phyloP scores from a whole-genome alignment of 805 yeast genomes.

The Nadsonia fulvescens region DNA sequence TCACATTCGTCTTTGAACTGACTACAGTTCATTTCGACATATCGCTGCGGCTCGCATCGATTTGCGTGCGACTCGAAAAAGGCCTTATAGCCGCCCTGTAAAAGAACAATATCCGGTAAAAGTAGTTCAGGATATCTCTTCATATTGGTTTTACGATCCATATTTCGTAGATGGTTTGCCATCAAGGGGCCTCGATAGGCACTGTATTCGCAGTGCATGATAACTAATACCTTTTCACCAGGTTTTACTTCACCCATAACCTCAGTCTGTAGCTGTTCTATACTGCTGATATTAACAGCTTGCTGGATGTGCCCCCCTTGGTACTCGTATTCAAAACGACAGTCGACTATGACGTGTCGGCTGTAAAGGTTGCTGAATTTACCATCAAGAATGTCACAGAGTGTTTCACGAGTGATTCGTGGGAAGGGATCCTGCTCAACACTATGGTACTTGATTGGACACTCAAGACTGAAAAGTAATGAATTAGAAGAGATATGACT shows the following conservation, averaged over 20 bases:
- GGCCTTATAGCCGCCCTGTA: constrained; percentile 80
- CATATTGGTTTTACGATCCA: constrained; percentile 60
- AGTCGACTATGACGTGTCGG: constrained; percentile 51
- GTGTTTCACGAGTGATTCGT: constrained; percentile 41
- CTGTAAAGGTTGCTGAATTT: constrained; percentile 33
- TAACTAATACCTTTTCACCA: constrained; percentile 27
- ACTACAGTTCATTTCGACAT: constrained; percentile 71
- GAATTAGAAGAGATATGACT: too few species aligned
- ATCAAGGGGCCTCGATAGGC: constrained; percentile 86
- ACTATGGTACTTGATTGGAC: constrained; percentile 24
- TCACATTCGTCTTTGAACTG: constrained; percentile 29
- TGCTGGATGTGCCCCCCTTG: constrained; percentile 82
- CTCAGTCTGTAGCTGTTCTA: constrained; percentile 43
- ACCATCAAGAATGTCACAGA: constrained; percentile 42
- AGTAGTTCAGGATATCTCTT: constrained; percentile 62
- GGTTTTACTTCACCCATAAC: constrained; percentile 24
- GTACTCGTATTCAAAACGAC: constrained; percentile 84
- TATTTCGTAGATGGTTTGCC: constrained; percentile 70
- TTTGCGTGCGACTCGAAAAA: constrained; percentile 44
- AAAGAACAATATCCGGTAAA: constrained; percentile 76
- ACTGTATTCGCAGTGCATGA: constrained; percentile 92
- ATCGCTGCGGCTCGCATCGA: constrained; percentile 58
- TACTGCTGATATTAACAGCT: constrained; percentile 61
- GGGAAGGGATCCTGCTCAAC: constrained; percentile 47
- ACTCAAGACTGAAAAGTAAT: constrained; percentile 10